Conservation (phyloP, 306 rosid species). For the Spatholobus suberectus region DNA sequence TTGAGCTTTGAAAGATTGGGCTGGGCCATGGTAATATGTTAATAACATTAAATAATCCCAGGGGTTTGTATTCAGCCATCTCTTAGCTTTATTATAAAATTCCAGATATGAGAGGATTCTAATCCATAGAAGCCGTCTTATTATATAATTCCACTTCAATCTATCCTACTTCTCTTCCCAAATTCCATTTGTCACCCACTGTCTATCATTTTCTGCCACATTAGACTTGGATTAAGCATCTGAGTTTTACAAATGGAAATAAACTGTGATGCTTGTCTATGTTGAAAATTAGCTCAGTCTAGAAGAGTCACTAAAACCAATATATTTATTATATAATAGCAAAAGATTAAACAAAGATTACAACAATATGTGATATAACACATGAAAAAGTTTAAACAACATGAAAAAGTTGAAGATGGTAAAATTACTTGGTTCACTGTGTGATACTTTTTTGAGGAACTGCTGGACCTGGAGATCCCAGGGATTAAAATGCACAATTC, state of each 20-base stretch:
- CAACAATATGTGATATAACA: neutral
- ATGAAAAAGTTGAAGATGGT: slow-evolving; percentile 29
- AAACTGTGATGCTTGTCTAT: slow-evolving; percentile 11
- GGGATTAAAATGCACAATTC: slow-evolving; percentile 92
- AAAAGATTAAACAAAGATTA: no score
- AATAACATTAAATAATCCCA: neutral
- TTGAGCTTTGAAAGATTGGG: neutral
- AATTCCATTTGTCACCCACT: neutral
- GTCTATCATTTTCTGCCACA: neutral
- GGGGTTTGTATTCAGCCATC: slow-evolving; percentile 3
- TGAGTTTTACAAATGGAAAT: slow-evolving; percentile 14
- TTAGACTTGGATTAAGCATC: neutral
- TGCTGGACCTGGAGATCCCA: slow-evolving; percentile 71
- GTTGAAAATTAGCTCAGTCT: slow-evolving; percentile 22
- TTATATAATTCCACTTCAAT: neutral
- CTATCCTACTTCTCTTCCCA: slow-evolving; percentile 21
- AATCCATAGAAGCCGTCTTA: neutral
- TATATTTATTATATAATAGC: neutral
- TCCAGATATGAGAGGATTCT: slow-evolving; percentile 3
- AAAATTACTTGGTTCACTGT: slow-evolving; percentile 58
- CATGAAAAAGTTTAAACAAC: slow-evolving; percentile 18
- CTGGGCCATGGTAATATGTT: neutral
- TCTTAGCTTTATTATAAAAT: slow-evolving; percentile 1
- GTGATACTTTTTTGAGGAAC: slow-evolving; percentile 58
- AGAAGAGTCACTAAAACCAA: slow-evolving; percentile 21